Percentiles rank a stretch among this genome's conserved stretches.
Conservation (phyloP, 495 filamentous ascomycete genomes). For the Mytilinidion resinicola region DNA sequence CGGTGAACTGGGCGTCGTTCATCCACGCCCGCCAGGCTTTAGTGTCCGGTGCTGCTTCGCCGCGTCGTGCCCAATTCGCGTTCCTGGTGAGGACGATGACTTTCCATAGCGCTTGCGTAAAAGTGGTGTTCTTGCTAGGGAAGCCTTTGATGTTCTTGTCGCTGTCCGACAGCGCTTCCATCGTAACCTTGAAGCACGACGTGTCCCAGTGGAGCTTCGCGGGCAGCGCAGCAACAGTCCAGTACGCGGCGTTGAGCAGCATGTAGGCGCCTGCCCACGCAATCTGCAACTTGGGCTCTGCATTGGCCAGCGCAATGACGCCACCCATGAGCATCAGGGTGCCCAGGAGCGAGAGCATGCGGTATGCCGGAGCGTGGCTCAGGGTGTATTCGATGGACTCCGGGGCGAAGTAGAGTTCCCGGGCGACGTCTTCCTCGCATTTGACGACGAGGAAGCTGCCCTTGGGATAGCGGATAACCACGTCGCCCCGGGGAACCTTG, state of each 20-base stretch:
- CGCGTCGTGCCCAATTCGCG: slow-evolving; percentile 34
- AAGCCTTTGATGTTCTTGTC: slow-evolving; percentile 19
- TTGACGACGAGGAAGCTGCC: slow-evolving; percentile 37
- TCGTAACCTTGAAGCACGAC: slow-evolving; percentile 33
- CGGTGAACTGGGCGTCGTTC: slow-evolving; percentile 24
- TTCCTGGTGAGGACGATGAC: slow-evolving; percentile 38
- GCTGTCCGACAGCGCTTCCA: slow-evolving; percentile 28
- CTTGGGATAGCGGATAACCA: slow-evolving; percentile 39
- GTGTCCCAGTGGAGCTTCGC: slow-evolving; percentile 39
- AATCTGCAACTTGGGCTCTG: slow-evolving; percentile 37
- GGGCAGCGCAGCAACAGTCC: slow-evolving; percentile 43
- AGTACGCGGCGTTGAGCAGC: slow-evolving; percentile 42
- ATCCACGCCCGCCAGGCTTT: slow-evolving; percentile 39
- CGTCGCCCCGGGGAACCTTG: slow-evolving; percentile 28
- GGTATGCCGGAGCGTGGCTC: slow-evolving; percentile 30
- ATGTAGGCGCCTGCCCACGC: slow-evolving; percentile 42
- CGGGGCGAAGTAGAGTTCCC: slow-evolving; percentile 40
- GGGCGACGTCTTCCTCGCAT: slow-evolving; percentile 36
- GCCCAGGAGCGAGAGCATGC: slow-evolving; percentile 39
- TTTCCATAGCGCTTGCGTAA: slow-evolving; percentile 43
- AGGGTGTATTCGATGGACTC: slow-evolving; percentile 41
- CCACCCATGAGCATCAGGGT: slow-evolving; percentile 46
- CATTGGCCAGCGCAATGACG: slow-evolving; percentile 43
- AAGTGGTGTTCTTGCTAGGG: slow-evolving; percentile 24
- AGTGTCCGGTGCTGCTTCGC: slow-evolving; percentile 37